These are phyloP conservation scores for Boletus smithii DNA, from an alignment of 1,284 basidiomycete genomes.

Conservation along the genomic window DNA sequence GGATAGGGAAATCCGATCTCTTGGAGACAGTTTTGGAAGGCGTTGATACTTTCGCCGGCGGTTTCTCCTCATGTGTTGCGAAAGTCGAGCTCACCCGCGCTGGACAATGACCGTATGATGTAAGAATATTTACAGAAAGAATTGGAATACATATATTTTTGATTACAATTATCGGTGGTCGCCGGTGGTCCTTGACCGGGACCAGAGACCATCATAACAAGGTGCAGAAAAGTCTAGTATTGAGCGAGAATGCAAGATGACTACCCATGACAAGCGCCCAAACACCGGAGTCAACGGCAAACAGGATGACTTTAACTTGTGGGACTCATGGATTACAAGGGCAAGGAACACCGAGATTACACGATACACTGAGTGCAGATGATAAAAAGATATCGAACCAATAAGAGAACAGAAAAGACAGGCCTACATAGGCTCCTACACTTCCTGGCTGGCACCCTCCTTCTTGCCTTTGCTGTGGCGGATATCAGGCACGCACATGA, in stretches of 20 bases:
- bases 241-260: no score
- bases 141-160: neutral
- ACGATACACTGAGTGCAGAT: constrained; percentile 31
- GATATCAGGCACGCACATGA: constrained; percentile 1
- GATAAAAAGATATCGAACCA: constrained; percentile 27
- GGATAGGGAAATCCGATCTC: constrained; percentile 68
- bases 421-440: constrained; percentile 17
- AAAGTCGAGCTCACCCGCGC: constrained; percentile 3
- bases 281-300: no score
- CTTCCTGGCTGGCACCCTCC: constrained; percentile 33
- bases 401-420: constrained; percentile 13
- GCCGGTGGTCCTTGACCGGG: no score
- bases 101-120: neutral
- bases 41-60: constrained; percentile 45
- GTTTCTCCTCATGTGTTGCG: constrained; percentile 58
- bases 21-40: constrained; percentile 71
- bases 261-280: no score
- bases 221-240: no score
- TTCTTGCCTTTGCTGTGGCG: constrained; percentile 34
- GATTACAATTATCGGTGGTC: no score
- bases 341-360: constrained; percentile 18
- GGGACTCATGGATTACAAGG: constrained; percentile 17
- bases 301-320: no score
- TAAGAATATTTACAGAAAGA: neutral
- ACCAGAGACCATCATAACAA: no score